phyloP scores from a whole-genome alignment of 2,329 filamentous ascomycete species.

The Cladosporium velox region DNA sequence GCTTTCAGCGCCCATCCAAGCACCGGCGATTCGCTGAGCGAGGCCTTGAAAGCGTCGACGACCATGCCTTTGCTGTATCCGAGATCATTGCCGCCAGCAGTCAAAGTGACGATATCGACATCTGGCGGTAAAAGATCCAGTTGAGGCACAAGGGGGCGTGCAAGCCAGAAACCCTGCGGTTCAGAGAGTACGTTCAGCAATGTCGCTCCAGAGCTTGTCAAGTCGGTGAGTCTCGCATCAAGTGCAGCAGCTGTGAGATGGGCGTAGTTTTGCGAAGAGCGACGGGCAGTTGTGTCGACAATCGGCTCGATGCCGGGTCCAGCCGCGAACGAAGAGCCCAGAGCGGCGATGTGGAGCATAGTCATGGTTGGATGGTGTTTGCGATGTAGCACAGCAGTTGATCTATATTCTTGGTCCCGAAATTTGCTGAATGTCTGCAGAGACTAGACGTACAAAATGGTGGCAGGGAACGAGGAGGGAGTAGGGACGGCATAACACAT shows the following conservation, averaged over 20 bases:
- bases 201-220: constrained; percentile 42
- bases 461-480: too few relatives aligned
- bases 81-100: background rate
- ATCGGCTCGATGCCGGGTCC: too few relatives aligned
- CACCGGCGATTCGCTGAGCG: background rate
- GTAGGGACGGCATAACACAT: too few relatives aligned
- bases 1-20: background rate
- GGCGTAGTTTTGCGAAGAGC: constrained; percentile 42
- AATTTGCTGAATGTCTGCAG: too few relatives aligned
- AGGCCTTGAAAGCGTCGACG: background rate
- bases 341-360: too few relatives aligned
- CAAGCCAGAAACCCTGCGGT: background rate
- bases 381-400: too few relatives aligned
- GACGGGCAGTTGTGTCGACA: constrained; percentile 29
- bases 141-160: constrained; percentile 30
- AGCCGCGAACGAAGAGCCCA: too few relatives aligned
- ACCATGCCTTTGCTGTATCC: background rate
- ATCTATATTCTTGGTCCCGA: too few relatives aligned
- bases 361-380: too few relatives aligned
- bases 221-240: constrained; percentile 32
- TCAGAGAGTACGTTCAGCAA: constrained; percentile 34
- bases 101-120: background rate
- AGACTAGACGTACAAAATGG: too few relatives aligned
- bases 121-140: background rate
- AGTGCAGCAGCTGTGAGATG: constrained; percentile 36